phyloP scores from a whole-genome alignment of 371 early-diverging fungal species.

The Mortierella sp. region DNA sequence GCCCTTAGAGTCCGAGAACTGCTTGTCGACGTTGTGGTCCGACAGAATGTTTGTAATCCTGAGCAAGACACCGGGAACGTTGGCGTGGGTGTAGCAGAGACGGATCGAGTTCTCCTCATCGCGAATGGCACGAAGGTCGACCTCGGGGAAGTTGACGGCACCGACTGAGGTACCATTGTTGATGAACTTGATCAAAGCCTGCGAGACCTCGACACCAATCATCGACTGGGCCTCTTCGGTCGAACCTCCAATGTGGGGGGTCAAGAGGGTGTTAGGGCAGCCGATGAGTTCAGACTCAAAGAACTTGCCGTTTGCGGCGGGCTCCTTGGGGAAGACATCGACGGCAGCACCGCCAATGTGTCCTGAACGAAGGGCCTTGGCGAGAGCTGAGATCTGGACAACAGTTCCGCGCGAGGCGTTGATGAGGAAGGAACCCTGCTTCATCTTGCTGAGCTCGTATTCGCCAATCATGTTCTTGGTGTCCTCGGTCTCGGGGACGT shows the following conservation, averaged over 20 bases:
- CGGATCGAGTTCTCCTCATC: constrained; percentile 84
- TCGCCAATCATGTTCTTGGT: constrained; percentile 97
- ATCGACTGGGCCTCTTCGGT: constrained; percentile 98
- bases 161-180: constrained; percentile 91
- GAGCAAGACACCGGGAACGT: constrained; percentile 98
- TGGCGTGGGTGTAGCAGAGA: constrained; percentile 93
- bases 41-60: constrained; percentile 95
- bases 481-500: constrained; percentile 97
- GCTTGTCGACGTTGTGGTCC: constrained; percentile 97
- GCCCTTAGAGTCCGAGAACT: constrained; percentile 95
- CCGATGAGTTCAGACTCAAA: constrained; percentile 84
- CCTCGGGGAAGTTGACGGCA: constrained; percentile 97
- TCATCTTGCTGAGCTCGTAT: constrained; percentile 87
- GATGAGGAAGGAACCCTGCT: constrained; percentile 91
- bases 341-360: constrained; percentile 96
- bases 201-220: constrained; percentile 96
- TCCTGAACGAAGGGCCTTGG: constrained; percentile 86
- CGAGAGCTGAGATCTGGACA: constrained; percentile 90
- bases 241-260: constrained; percentile 98
- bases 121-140: constrained; percentile 86
- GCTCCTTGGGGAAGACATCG: constrained; percentile 98
- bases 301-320: constrained; percentile 88
- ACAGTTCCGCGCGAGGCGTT: constrained; percentile 98
- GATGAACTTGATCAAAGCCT: constrained; percentile 85
- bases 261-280: constrained; percentile 93